Evolutionary conservation across 148 eudicot species (phyloP).

Genomic region (Rhododendron williamsianum): DNA sequence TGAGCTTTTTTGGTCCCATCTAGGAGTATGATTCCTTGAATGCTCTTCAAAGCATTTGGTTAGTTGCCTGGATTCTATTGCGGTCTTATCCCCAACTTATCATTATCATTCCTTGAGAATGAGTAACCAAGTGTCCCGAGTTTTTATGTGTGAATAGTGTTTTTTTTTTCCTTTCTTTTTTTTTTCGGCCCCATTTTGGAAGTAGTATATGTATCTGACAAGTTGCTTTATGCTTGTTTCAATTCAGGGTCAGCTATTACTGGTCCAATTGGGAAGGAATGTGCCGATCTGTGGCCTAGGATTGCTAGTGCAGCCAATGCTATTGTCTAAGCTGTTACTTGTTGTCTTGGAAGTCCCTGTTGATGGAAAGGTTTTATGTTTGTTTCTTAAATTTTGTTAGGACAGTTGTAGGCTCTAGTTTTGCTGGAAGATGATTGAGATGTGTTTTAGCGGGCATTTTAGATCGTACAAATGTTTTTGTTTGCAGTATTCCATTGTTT

Average conservation of each 20-base stretch:
- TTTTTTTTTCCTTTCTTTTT: neutral
- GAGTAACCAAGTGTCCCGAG: neutral
- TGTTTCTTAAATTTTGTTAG: neutral
- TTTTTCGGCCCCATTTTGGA: neutral
- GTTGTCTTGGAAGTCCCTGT: neutral
- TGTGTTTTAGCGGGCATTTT: neutral
- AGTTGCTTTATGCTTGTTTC: neutral
- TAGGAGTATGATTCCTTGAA: neutral
- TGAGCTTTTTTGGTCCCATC: neutral
- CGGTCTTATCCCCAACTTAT: neutral
- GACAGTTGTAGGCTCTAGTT: neutral
- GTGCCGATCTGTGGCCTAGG: constrained; percentile 72
- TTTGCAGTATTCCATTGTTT: neutral
- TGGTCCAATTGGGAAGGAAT: constrained; percentile 34
- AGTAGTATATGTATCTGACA: neutral
- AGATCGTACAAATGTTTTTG: neutral
- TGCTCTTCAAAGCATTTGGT: neutral
- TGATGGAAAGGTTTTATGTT: neutral
- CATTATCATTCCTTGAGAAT: neutral
- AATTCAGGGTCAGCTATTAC: neutral
- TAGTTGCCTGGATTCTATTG: neutral
- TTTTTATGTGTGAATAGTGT: neutral
- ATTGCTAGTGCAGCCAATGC: constrained; percentile 67
- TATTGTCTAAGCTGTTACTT: constrained; percentile 27
- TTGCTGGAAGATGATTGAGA: neutral